Evolutionary conservation across 1,139 yeast species (phyloP).

Genomic region (Zygotorulaspora mrakii): DNA sequence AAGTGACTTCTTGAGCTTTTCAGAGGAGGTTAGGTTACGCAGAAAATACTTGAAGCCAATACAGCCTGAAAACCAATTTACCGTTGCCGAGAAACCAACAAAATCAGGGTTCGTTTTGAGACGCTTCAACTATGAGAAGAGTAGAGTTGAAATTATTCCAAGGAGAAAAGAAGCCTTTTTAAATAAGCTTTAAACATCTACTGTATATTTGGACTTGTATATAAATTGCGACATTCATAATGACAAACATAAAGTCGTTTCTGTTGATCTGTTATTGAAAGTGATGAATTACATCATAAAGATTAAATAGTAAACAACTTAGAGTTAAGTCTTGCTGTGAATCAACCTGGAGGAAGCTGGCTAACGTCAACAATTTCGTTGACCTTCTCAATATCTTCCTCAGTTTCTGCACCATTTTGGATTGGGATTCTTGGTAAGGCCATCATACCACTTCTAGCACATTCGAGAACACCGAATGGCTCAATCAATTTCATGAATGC

Average conservation of each 20-base stretch:
- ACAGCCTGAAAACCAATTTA: conserved; percentile 36
- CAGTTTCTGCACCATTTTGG: conserved; percentile 45
- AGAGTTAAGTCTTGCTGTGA: background rate
- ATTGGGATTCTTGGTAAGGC: conserved; percentile 95
- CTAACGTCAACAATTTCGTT: conserved; percentile 58
- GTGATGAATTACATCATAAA: no score
- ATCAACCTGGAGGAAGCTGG: conserved; percentile 90
- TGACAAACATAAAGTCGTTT: background rate
- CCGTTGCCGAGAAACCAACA: conserved; percentile 34
- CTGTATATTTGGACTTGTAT: conserved; percentile 12
- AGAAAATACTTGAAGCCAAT: conserved; percentile 44
- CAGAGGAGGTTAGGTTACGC: conserved; percentile 41
- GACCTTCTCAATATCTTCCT: conserved; percentile 46
- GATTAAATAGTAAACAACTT: no score
- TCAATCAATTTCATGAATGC: conserved; percentile 84
- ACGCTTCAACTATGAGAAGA: conserved; percentile 49
- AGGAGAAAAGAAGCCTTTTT: conserved; percentile 40
- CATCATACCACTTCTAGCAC: conserved; percentile 98
- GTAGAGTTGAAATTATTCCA: conserved; percentile 42
- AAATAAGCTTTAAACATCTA: conserved; percentile 21
- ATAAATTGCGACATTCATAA: background rate
- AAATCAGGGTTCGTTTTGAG: conserved; percentile 41
- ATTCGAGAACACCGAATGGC: conserved; percentile 94
- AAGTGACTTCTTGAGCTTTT: conserved; percentile 40
- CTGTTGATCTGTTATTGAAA: background rate